phyloP scores from a whole-genome alignment of 2,329 filamentous ascomycete genomes.

The Arthrinium phaeospermum region DNA sequence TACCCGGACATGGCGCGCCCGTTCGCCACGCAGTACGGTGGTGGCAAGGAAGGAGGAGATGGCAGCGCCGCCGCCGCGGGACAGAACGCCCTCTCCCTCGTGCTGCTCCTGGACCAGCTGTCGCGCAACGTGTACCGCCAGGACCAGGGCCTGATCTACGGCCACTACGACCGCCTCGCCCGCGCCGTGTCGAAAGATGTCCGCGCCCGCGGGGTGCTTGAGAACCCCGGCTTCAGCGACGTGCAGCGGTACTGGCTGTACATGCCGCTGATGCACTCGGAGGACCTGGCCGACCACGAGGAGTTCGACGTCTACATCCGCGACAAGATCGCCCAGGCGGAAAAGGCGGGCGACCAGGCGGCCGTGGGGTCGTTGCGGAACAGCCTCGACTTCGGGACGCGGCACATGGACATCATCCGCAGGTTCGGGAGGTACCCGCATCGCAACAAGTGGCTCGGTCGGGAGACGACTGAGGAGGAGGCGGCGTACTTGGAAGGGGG shows the following conservation, averaged over 20 bases:
- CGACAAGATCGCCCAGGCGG: background rate
- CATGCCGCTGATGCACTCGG: slow-evolving; percentile 65
- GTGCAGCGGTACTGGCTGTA: slow-evolving; percentile 58
- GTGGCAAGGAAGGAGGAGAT: background rate
- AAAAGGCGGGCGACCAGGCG: background rate
- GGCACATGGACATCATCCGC: slow-evolving; percentile 48
- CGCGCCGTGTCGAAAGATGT: slow-evolving; percentile 45
- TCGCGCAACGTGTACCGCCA: slow-evolving; percentile 66
- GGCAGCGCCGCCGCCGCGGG: background rate
- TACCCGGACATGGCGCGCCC: slow-evolving; percentile 36
- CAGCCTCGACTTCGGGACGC: slow-evolving; percentile 35
- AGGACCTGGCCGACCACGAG: slow-evolving; percentile 53
- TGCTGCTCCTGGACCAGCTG: slow-evolving; percentile 67
- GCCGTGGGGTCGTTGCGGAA: background rate
- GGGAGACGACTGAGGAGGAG: slow-evolving; percentile 50
- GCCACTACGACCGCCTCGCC: slow-evolving; percentile 61
- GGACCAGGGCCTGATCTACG: slow-evolving; percentile 54
- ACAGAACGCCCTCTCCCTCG: slow-evolving; percentile 51
- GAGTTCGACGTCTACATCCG: slow-evolving; percentile 32
- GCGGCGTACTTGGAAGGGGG: slow-evolving; percentile 44
- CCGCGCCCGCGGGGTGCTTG: slow-evolving; percentile 45
- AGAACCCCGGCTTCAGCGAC: slow-evolving; percentile 40
- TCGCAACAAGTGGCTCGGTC: slow-evolving; percentile 49
- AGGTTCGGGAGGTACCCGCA: slow-evolving; percentile 56
- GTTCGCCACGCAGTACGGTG: slow-evolving; percentile 32